Base-by-base conservation (phyloP, 2,329 filamentous ascomycete genomes). In the Penicillium psychrosexuale region DNA sequence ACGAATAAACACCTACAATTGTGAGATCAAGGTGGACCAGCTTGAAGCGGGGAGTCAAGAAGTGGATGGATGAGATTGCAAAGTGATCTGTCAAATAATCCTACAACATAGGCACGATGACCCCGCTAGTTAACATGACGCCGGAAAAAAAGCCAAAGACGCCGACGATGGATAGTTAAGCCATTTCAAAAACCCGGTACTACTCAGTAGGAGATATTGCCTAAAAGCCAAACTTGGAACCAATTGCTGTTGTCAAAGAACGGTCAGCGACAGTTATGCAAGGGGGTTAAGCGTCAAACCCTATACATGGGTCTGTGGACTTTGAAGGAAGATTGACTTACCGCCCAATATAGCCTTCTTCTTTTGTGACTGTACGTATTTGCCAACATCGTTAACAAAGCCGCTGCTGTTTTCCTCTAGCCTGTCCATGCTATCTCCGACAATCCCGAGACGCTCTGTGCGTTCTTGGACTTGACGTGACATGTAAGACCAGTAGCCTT, bases 301-400 rank as follows among this genome's bases (percentile, higher is more conserved):
- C 11, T 22, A 15, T 17, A 45, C 9, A 38, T n/a, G 12, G 22
- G 49, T 28, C 44, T 52, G 39, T 36, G 49, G 30, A 34, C 24
- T 17, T 8, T 39, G 11, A 46, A 11, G 44, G 9, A 22, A 47
- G 27, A 45, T 19, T 6, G 34, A 70, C 74, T 68, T 74, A 57
- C 82, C 79, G 1, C 91, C 90, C 63, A 95, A 75, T 13, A 96
- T 78, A 61, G 94, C 79, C 60, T 90, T 92, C 70, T 86, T 84
- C 82, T 97, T 97, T 78, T 97, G 93, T 75, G 87, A 87, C 55
- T 81, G 82, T 5, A 96, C 87, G 72, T 84, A 97, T 72, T 96
- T 97, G 66, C 84, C 88, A 49, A 96, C 91, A 69, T 96, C 92
- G 31, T 91, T 85, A 13, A 91, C 88, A 86, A 91, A 97, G 17